Conservation (phyloP, 768 basidiomycete species). For the Pleurotus djamor region DNA sequence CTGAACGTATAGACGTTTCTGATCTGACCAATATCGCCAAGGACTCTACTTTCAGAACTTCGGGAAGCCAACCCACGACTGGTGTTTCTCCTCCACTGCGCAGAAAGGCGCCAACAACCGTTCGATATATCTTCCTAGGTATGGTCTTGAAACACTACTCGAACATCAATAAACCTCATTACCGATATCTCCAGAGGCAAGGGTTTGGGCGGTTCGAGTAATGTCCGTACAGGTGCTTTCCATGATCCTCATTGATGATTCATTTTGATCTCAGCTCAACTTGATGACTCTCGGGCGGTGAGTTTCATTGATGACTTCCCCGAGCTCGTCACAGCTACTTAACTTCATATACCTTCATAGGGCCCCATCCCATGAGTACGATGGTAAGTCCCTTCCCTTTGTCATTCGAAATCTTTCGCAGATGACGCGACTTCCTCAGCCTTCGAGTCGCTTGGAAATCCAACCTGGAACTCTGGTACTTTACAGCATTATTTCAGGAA, state of each 20-base stretch:
- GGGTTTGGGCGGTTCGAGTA: slow-evolving; percentile 2
- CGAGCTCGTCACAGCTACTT: not conserved
- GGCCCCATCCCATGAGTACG: slow-evolving; percentile 8
- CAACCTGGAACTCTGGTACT: slow-evolving; percentile 9
- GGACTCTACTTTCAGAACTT: not conserved
- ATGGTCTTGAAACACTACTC: not conserved
- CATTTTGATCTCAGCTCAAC: not conserved
- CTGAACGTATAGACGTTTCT: not conserved
- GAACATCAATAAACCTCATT: not conserved
- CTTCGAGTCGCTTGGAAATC: not conserved
- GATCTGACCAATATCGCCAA: not conserved
- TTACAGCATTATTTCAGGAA: slow-evolving; percentile 13
- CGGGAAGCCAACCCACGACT: not conserved
- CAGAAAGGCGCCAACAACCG: not conserved
- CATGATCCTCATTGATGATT: not conserved
- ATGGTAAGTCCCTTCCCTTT: not conserved
- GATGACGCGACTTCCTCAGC: no score
- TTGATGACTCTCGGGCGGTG: slow-evolving; percentile 9
- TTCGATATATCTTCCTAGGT: slow-evolving; percentile 1
- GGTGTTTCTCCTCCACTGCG: not conserved
- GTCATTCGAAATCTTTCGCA: no score
- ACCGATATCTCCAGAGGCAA: slow-evolving; percentile 2
- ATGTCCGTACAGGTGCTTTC: not conserved
- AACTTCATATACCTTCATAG: not conserved
- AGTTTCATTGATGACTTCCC: not conserved